Conservation (phyloP, 2,329 filamentous ascomycete genomes). For the Pseudonectria buxi region DNA sequence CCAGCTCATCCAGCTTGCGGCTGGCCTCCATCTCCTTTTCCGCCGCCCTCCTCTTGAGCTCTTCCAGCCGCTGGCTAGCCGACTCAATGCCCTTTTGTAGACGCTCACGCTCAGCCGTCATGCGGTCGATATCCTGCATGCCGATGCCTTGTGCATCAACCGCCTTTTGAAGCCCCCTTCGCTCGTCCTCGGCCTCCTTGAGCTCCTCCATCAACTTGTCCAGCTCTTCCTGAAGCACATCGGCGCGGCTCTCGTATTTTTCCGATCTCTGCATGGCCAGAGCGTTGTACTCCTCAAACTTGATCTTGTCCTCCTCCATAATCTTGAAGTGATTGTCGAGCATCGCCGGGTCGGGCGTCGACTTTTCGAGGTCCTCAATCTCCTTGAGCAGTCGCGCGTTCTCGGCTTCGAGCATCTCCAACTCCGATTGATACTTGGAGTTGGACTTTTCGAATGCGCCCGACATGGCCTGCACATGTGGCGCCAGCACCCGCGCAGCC, state of each 20-base stretch:
- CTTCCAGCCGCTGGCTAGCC: conserved; percentile 69
- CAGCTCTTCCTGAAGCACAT: conserved; percentile 79
- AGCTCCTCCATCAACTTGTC: conserved; percentile 71
- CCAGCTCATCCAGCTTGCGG: conserved; percentile 82
- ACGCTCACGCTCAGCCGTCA: conserved; percentile 91
- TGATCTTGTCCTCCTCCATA: conserved; percentile 86
- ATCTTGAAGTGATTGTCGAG: conserved; percentile 88
- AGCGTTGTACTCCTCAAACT: conserved; percentile 92
- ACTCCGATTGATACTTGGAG: conserved; percentile 73
- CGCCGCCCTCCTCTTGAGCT: conserved; percentile 72
- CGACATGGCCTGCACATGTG: conserved; percentile 84
- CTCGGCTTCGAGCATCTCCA: conserved; percentile 80
- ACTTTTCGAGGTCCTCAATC: conserved; percentile 83
- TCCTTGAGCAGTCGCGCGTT: conserved; percentile 74
- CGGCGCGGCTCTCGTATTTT: conserved; percentile 76
- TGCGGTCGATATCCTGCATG: conserved; percentile 97
- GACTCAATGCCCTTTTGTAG: conserved; percentile 83
- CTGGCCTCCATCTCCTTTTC: conserved; percentile 88
- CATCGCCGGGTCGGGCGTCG: conserved; percentile 73
- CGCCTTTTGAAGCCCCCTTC: conserved; percentile 68
- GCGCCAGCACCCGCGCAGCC: conserved; percentile 68
- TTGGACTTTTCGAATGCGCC: conserved; percentile 80
- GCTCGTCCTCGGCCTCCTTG: conserved; percentile 74
- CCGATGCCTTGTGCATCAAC: conserved; percentile 93
- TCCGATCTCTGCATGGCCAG: conserved; percentile 78